A percentile compares a stretch with the other conserved stretches of the same genome.
phyloP scores from a whole-genome alignment of 163 green algal genomes.

The Smithsoniella earleae region DNA sequence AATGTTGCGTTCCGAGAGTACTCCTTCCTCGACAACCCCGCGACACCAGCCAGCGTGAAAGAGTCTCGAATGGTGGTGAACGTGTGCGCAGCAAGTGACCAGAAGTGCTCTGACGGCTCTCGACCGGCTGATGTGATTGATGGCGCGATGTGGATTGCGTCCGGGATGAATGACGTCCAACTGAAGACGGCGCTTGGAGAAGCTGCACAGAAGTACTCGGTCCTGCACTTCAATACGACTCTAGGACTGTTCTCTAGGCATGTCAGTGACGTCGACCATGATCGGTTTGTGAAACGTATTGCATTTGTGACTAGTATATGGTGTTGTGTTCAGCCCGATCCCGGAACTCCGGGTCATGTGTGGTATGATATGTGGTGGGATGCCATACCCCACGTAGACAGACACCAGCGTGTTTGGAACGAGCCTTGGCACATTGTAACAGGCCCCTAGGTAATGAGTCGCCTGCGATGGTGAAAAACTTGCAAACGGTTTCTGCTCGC shows the following conservation, averaged over 20 bases:
- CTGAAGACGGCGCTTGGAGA: constrained; percentile 42
- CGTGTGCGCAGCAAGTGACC: constrained; percentile 36
- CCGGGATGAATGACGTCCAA: constrained; percentile 37
- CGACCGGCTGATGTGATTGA: constrained; percentile 25
- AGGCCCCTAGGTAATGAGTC: too few relatives aligned
- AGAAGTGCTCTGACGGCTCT: constrained; percentile 42
- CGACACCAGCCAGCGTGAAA: constrained; percentile 31
- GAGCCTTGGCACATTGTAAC: constrained; percentile 41
- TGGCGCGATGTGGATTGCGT: constrained; percentile 37
- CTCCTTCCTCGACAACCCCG: constrained; percentile 60
- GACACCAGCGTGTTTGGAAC: constrained; percentile 47
- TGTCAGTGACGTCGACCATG: constrained; percentile 38
- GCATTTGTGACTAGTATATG: constrained; percentile 65
- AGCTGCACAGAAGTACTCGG: constrained; percentile 33
- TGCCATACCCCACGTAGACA: constrained; percentile 47
- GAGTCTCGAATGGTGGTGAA: constrained; percentile 34
- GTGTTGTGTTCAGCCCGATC: constrained; percentile 72
- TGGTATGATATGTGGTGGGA: constrained; percentile 70
- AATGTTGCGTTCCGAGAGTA: constrained; percentile 57
- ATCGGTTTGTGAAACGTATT: constrained; percentile 51
- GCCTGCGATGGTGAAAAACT: too few relatives aligned
- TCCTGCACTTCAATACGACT: constrained; percentile 64
- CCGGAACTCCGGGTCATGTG: constrained; percentile 56
- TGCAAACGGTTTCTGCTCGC: too few relatives aligned
- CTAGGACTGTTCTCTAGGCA: constrained; percentile 42